Conservation (phyloP, 169 alveolate species). For the Eimeria brunetti region DNA sequence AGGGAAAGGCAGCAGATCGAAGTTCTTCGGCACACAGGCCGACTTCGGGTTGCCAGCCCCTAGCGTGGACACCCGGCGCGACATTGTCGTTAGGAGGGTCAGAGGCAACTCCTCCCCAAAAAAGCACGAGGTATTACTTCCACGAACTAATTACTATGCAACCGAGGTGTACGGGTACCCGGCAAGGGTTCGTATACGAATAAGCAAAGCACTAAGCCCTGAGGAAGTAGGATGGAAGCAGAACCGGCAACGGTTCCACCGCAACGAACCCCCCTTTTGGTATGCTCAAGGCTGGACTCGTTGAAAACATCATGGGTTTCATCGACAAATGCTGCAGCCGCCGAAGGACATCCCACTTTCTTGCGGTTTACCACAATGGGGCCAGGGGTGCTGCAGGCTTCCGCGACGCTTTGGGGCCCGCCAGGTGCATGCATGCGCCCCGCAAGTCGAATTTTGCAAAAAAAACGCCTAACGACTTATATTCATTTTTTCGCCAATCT, state of each 20-base stretch:
- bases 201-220: too few relatives aligned
- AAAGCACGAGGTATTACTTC: neutral
- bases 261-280: neutral
- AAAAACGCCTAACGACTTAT: too few relatives aligned
- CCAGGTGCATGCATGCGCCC: constrained; percentile 43
- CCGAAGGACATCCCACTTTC: neutral
- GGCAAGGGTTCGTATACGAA: neutral
- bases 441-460: neutral
- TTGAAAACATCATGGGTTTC: neutral
- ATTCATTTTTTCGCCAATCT: neutral
- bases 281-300: neutral
- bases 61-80: constrained; percentile 52
- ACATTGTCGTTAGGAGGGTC: constrained; percentile 25
- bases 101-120: neutral
- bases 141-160: neutral
- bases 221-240: neutral
- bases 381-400: neutral
- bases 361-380: neutral
- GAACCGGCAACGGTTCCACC: neutral
- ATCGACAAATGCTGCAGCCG: neutral
- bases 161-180: neutral
- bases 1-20: constrained; percentile 88
- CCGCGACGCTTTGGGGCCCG: neutral
- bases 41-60: constrained; percentile 31
- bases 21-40: constrained; percentile 85